Conservation (phyloP, 2,329 filamentous ascomycete genomes). For the Monosporascus sp. region DNA sequence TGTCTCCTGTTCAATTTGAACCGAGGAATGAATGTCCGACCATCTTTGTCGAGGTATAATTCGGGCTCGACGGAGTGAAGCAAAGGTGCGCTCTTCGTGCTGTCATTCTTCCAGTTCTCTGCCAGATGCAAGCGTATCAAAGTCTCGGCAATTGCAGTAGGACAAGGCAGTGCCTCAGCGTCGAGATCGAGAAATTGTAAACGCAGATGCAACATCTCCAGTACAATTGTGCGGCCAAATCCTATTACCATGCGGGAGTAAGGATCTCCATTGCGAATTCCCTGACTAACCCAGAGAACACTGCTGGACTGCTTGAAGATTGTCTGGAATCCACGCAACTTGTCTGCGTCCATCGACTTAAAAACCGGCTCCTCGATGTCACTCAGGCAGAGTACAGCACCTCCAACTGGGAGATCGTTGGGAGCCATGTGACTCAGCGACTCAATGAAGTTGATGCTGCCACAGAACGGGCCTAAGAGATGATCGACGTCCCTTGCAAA, state of each 20-base stretch:
- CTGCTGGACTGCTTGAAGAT: background rate
- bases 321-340: constrained; percentile 5
- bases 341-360: constrained; percentile 7
- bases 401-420: background rate
- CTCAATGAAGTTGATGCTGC: background rate
- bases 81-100: background rate
- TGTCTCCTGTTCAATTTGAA: constrained; percentile 4
- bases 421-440: constrained; percentile 7
- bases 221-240: background rate
- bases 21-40: constrained; percentile 1
- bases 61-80: constrained; percentile 7
- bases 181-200: background rate
- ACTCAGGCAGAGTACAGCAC: constrained; percentile 4
- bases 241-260: background rate
- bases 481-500: constrained; percentile 4
- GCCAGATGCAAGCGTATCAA: background rate
- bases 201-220: background rate
- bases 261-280: background rate
- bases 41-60: constrained; percentile 1
- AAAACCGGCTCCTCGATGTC: constrained; percentile 28
- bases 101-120: background rate
- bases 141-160: background rate
- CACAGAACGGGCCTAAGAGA: background rate
- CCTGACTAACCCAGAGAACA: background rate
- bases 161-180: background rate